These are phyloP conservation scores for Hypoxylon lienhwacheense DNA, from an alignment of 495 filamentous ascomycete species.

Conservation along the genomic window DNA sequence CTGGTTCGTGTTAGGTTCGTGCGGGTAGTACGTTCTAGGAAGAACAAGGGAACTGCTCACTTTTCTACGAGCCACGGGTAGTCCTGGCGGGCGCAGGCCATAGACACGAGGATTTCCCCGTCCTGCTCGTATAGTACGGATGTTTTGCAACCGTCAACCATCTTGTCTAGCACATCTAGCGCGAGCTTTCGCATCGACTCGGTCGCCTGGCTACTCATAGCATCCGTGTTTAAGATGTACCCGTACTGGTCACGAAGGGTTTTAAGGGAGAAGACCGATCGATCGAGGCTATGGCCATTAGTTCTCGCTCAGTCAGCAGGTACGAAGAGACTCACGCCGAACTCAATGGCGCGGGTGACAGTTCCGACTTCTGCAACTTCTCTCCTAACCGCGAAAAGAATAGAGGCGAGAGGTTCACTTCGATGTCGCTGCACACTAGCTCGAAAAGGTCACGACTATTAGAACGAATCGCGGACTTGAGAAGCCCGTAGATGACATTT, in stretches of 20 bases:
- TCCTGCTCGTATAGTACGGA: conserved; percentile 10
- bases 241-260: conserved; percentile 10
- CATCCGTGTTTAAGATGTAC: not conserved
- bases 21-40: not conserved
- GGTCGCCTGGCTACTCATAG: not conserved
- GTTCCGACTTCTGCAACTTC: not conserved
- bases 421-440: conserved; percentile 5
- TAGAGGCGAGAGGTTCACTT: not conserved
- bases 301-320: not conserved
- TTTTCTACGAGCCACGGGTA: conserved; percentile 7
- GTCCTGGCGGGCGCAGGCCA: conserved; percentile 3
- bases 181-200: not conserved
- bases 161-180: not conserved
- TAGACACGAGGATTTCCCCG: conserved; percentile 11
- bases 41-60: not conserved
- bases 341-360: not conserved
- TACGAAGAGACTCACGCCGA: conserved; percentile 1
- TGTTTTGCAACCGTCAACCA: conserved; percentile 3
- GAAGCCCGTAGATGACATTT: conserved; percentile 1
- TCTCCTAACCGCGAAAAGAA: conserved; percentile 6
- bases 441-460: conserved; percentile 1
- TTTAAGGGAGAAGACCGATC: not conserved
- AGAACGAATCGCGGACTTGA: conserved; percentile 1
- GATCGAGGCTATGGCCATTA: conserved; percentile 9
- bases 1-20: conserved; percentile 6